phyloP scores from a whole-genome alignment of 306 rosid genomes.

The Prinsepia uniflora region DNA sequence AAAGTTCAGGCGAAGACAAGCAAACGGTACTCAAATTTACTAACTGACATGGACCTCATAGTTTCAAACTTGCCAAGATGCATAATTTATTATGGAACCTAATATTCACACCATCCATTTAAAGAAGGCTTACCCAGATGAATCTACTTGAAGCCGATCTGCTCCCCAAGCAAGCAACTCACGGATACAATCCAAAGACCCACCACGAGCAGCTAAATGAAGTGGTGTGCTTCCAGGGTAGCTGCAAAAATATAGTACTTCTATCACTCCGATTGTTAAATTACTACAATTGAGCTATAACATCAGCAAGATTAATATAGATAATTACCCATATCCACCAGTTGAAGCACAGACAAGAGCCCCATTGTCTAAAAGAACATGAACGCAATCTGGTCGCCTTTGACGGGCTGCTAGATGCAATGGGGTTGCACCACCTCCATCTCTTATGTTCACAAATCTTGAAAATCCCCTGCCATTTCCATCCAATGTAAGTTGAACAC shows the following conservation, averaged over 20 bases:
- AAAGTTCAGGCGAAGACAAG: not conserved
- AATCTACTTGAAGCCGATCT: conserved; percentile 71
- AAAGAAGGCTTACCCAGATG: conserved; percentile 56
- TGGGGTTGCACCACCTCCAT: conserved; percentile 81
- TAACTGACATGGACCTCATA: not conserved
- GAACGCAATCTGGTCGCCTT: conserved; percentile 53
- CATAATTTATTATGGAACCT: not conserved
- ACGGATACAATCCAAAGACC: conserved; percentile 77
- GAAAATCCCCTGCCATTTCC: conserved; percentile 69
- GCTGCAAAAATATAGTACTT: conserved; percentile 45
- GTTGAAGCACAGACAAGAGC: conserved; percentile 82
- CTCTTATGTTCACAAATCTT: conserved; percentile 87
- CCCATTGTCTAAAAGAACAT: conserved; percentile 67
- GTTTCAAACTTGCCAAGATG: not conserved
- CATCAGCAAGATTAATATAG: not conserved
- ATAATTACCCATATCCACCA: conserved; percentile 65
- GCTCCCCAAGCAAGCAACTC: conserved; percentile 93
- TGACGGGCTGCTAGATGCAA: conserved; percentile 84
- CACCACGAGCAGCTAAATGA: conserved; percentile 85
- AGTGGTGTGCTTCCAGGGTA: conserved; percentile 79
- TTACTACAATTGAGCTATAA: conserved; percentile 11
- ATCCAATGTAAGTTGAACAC: conserved; percentile 12
- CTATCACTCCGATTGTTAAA: conserved; percentile 36
- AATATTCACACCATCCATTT: not conserved
- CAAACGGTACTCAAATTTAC: not conserved